Percentiles rank a stretch among this genome's conserved stretches.
phyloP scores from a whole-genome alignment of 2,329 filamentous ascomycete species.

The Cercospora nicotianae region DNA sequence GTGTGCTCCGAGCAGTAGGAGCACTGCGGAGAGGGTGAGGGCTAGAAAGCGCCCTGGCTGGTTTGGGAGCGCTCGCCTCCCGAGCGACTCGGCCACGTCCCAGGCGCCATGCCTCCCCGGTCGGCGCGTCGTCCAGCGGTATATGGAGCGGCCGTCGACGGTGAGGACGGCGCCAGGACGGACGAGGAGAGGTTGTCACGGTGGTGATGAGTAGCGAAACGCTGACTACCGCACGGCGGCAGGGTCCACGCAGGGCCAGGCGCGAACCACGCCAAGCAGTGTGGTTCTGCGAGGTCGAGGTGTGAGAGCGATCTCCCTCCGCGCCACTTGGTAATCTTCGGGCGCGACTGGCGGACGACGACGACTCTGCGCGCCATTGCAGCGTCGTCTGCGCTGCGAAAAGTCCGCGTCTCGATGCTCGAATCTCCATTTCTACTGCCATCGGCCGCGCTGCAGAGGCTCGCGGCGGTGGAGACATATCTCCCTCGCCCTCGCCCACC shows the following conservation, averaged over 20 bases:
- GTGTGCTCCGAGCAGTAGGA: too few relatives aligned
- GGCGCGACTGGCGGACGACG: neutral
- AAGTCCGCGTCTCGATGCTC: neutral
- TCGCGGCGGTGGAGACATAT: neutral
- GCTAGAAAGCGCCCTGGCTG: too few relatives aligned
- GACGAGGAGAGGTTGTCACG: neutral
- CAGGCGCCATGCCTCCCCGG: neutral
- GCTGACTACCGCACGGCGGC: too few relatives aligned
- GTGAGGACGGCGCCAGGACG: neutral
- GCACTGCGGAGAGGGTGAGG: too few relatives aligned
- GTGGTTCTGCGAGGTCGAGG: neutral
- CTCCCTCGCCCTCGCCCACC: slow-evolving; percentile 7
- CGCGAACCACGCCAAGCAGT: neutral
- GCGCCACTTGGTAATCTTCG: neutral
- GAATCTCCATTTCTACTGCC: neutral
- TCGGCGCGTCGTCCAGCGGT: neutral
- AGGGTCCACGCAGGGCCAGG: neutral
- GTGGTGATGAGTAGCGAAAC: neutral
- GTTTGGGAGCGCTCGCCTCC: neutral
- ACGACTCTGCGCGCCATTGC: neutral
- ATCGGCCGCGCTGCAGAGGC: neutral
- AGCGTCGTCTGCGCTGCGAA: neutral
- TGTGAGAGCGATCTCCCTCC: neutral
- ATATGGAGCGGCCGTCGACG: too few relatives aligned
- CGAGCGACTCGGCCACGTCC: neutral